Evolutionary conservation across 306 rosid genomes (phyloP).

Genomic region (Malus fusca): DNA sequence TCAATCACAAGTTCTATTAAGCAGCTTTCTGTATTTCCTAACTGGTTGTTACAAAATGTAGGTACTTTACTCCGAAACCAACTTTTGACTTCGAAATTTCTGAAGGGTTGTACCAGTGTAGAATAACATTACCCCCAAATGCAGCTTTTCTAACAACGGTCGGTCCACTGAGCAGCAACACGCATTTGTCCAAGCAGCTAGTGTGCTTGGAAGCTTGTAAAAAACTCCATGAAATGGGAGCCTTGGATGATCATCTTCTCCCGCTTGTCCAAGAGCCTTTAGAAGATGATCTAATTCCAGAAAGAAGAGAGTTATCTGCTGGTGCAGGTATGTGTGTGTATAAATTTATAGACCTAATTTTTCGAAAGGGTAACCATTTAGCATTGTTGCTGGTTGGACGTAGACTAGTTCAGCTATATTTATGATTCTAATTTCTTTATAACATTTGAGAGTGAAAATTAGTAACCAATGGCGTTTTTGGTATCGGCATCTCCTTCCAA

Average conservation of each 20-base stretch:
- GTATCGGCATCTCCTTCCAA: too few relatives aligned
- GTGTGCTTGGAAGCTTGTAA: conserved; percentile 92
- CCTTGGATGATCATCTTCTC: conserved; percentile 72
- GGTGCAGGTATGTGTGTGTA: conserved; percentile 52
- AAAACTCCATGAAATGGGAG: conserved; percentile 70
- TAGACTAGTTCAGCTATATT: too few relatives aligned
- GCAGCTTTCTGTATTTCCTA: background rate
- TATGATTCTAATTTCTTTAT: too few relatives aligned
- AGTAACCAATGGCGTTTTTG: too few relatives aligned
- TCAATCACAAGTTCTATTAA: background rate
- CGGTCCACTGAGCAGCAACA: conserved; percentile 53
- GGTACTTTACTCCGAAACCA: conserved; percentile 63
- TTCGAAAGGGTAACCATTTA: too few relatives aligned
- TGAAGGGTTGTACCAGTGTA: conserved; percentile 50
- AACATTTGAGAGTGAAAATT: too few relatives aligned
- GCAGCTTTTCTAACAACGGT: conserved; percentile 58
- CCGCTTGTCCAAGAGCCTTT: conserved; percentile 44
- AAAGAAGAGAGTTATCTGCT: conserved; percentile 42
- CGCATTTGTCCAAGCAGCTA: conserved; percentile 58
- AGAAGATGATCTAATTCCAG: conserved; percentile 24
- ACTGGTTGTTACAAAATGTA: conserved; percentile 19
- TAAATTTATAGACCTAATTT: background rate
- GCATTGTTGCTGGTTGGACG: too few relatives aligned
- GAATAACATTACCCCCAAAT: conserved; percentile 56
- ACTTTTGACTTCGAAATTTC: conserved; percentile 23